Evolutionary conservation across 768 basidiomycete species (phyloP), one percentile per base, ranked within the genome.

Genomic region (Podaxis pistillaris): DNA sequence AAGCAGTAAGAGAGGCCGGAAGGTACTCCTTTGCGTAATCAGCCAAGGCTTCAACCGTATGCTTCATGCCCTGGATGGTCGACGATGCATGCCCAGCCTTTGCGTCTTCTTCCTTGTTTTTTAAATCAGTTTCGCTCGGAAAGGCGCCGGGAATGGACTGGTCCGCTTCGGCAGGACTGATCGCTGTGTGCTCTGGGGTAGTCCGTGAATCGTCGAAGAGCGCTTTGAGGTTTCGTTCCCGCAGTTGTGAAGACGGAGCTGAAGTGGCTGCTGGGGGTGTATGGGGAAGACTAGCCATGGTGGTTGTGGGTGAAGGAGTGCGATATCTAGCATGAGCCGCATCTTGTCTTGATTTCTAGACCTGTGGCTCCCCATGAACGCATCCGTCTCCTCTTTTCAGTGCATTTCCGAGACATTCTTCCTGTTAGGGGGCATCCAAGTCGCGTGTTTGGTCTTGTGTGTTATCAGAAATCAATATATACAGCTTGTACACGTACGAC

Each of bases 1-100:
- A 53, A 30, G 24, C 38, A 17, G 37, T 40, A 4, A 60, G 28
- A 1, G 60, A 46, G 17, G n/a, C 24, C 30, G 54, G 53, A 19
- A 62, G 5, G 49, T 47, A 55, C 33, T 26, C 13, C 52, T 49
- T 62, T 9, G 60, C 60, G 19, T 62, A 62, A 47, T 62, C 60
- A n/a, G 53, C 41, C 7, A 62, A 9, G 2, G 36, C 60, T 3
- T 24, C 52, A 22, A 49, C 40, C 4, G 44, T 51, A 7, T 56
- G n/a, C 30, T 56, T 62, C 17, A 62, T 15, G 19, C 36, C 44
- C 13, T 56, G 53, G 8, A 40, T 4, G 22, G 50, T 60, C 37
- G 58, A 60, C 22, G 36, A 49, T 30, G 58, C 49, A 13, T 49
- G 37, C 6, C 28, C 19, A 19, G 58, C 24, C 22, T 19, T 22